A percentile compares a stretch with the other conserved stretches of the same genome.
These are phyloP conservation scores for Stylosanthes scabra DNA, from an alignment of 331 rosid genomes.

Conservation along the genomic window DNA sequence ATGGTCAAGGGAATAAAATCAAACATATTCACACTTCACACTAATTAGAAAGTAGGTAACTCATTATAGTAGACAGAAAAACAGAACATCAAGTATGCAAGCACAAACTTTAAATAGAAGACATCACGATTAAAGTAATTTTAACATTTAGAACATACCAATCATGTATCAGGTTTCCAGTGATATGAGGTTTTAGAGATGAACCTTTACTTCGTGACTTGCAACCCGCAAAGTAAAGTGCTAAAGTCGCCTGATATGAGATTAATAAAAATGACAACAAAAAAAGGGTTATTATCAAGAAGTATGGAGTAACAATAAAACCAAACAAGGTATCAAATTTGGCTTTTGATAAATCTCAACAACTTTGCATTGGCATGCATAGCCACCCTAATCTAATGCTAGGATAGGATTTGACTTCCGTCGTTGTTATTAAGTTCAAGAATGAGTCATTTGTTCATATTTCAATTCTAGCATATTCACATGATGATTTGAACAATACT, in stretches of 20 bases:
- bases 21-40: constrained; percentile 14
- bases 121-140: constrained; percentile 23
- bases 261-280: constrained; percentile 24
- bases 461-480: too few relatives aligned
- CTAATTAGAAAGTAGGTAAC: constrained; percentile 8
- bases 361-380: too few relatives aligned
- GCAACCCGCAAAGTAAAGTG: constrained; percentile 70
- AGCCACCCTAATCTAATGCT: too few relatives aligned
- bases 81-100: constrained; percentile 6
- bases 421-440: too few relatives aligned
- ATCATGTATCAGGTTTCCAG: constrained; percentile 75
- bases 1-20: constrained; percentile 20
- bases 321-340: neutral
- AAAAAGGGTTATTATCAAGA: constrained; percentile 11
- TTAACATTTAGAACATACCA: constrained; percentile 60
- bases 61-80: constrained; percentile 16
- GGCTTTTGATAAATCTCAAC: too few relatives aligned
- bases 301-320: constrained; percentile 3
- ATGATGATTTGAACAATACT: too few relatives aligned
- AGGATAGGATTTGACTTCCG: too few relatives aligned
- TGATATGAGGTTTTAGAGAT: constrained; percentile 77
- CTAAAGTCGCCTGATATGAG: constrained; percentile 67
- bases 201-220: constrained; percentile 73
- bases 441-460: too few relatives aligned
- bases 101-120: constrained; percentile 18